Evolutionary conservation across 768 basidiomycete species (phyloP), one percentile per base, ranked within the genome.

Genomic region (Phanerodontia chrysosporium): DNA sequence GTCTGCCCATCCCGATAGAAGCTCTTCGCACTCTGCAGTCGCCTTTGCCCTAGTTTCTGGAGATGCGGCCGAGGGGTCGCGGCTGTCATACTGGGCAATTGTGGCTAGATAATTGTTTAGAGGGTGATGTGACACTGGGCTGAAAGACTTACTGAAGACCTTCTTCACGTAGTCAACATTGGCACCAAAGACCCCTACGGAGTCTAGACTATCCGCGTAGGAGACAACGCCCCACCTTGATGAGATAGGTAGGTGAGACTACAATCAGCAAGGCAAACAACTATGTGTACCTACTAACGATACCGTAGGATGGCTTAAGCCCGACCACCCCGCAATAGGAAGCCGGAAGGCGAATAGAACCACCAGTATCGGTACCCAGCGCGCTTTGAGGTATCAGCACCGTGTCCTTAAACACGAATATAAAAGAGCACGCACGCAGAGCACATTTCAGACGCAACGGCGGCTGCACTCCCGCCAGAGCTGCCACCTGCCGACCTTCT

Each of bases 151-250:
- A 94, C 93, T 76, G 61, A 92, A 95, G 1, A 91, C 80, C 1
- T 72, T 66, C 35, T 77, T 64, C 1, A 85, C 79, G 0, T 73
- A 74, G 14, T 72, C 66, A 0, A 90, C 80, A 18, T 80, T 76
- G 45, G 71, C 74, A 0, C 83, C 86, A 49, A 99, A 71, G 4
- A 98, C 75, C 0, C 96, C 96, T 0, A 99, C 94, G 64, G 92
- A 95, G 66, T 99, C 97, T 13, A 99, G 75, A 61, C 93, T 95
- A 66, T 97, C 95, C 0, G 96, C 96, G 64, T 92, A 99, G 0
- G 94, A 87, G 3, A 99, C 83, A 0, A 98, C 84, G 6, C 97
- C 97, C 84, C 87, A 89, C 67, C 95, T 93, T 45, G 1, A 64
- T 46, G 58, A 57, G 52, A 55, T 4, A 44, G 10, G 16, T 51